Evolutionary conservation across 75 land plant genomes (phyloP).

Genomic region (Ceratopteris richardii): DNA sequence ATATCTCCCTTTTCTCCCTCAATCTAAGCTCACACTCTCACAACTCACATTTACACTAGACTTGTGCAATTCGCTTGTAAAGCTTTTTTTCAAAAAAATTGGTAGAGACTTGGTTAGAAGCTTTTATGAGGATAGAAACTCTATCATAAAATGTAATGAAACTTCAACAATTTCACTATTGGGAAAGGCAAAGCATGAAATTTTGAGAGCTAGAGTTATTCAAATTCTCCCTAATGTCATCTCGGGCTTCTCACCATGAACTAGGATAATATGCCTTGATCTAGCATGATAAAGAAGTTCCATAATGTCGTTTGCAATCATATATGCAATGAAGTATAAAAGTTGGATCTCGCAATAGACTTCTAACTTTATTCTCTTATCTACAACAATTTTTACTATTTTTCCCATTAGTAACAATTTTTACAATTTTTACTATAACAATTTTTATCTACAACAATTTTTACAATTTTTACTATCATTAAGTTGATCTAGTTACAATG

Average conservation of each 20-base stretch:
- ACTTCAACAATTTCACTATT: slow-evolving; percentile 66
- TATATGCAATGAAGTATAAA: slow-evolving; percentile 87
- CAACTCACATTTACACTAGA: too few relatives aligned
- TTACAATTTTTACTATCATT: too few relatives aligned
- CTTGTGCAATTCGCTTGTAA: too few relatives aligned
- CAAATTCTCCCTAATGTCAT: slow-evolving; percentile 66
- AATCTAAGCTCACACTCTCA: too few relatives aligned
- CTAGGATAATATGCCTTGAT: slow-evolving; percentile 81
- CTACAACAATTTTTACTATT: slow-evolving; percentile 67
- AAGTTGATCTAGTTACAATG: slow-evolving; percentile 81
- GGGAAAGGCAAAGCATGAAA: slow-evolving; percentile 66
- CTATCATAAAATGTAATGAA: slow-evolving; percentile 45
- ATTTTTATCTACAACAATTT: too few relatives aligned
- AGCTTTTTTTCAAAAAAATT: too few relatives aligned
- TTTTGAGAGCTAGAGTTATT: slow-evolving; percentile 60
- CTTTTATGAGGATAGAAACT: slow-evolving; percentile 42
- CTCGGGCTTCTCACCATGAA: slow-evolving; percentile 96
- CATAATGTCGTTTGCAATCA: slow-evolving; percentile 95
- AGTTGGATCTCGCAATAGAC: slow-evolving; percentile 94
- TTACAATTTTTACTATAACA: slow-evolving; percentile 84
- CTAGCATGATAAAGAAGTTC: slow-evolving; percentile 75
- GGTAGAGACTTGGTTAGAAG: slow-evolving; percentile 22
- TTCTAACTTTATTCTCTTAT: slow-evolving; percentile 57
- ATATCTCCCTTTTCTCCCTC: too few relatives aligned
- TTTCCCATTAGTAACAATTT: slow-evolving; percentile 89